A percentile compares a stretch with the other conserved stretches of the same genome.
phyloP scores from a whole-genome alignment of 2,329 filamentous ascomycete species.

The Bertia moriformis region DNA sequence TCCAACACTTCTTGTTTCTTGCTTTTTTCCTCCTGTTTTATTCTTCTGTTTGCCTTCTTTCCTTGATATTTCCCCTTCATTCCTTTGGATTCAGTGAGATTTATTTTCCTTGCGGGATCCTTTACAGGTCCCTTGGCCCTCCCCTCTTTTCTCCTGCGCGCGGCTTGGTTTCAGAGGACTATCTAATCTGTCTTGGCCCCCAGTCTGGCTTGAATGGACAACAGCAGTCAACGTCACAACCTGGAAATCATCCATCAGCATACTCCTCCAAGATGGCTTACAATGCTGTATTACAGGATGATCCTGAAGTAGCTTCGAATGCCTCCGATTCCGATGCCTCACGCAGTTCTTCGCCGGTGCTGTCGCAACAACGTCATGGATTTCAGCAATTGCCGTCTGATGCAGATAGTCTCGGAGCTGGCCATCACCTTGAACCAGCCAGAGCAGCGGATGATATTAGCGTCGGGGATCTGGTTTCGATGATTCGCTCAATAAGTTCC shows the following conservation, averaged over 20 bases:
- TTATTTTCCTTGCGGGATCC: no score
- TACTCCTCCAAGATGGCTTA: constrained; percentile 26
- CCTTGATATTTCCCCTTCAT: background rate
- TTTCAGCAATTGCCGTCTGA: constrained; percentile 5
- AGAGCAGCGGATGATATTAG: background rate
- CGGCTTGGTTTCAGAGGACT: background rate
- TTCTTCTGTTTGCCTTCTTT: background rate
- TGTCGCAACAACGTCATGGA: constrained; percentile 5
- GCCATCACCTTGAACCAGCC: background rate
- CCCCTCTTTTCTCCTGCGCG: background rate
- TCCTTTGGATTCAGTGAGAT: background rate
- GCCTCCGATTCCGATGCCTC: constrained; percentile 17
- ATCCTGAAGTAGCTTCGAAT: constrained; percentile 19
- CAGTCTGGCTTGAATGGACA: no score
- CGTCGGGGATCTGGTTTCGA: constrained; percentile 1
- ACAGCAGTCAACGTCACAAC: no score
- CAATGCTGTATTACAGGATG: constrained; percentile 22
- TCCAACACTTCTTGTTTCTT: background rate
- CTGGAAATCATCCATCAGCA: no score
- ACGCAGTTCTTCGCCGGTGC: constrained; percentile 13
- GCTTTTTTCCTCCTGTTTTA: background rate
- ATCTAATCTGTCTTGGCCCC: no score
- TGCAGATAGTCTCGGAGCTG: constrained; percentile 9
- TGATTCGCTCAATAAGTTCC: constrained; percentile 19
- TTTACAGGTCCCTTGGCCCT: no score